Percentiles rank a stretch among this genome's conserved stretches.
Evolutionary conservation across 1,139 yeast genomes (phyloP).

Genomic region (Blastobotrys illinoisensis): DNA sequence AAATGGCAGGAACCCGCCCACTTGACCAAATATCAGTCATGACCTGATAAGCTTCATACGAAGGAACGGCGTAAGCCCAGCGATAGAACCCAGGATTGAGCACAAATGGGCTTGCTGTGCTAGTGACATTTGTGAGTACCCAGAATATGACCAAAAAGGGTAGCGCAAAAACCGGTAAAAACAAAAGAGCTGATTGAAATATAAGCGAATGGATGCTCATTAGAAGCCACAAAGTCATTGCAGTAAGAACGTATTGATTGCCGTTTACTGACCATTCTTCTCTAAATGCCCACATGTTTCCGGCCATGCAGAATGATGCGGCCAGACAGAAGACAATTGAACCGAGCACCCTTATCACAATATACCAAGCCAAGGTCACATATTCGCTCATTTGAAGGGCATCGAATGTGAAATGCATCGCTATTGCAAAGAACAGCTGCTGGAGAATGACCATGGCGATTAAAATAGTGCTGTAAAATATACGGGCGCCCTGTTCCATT

Average conservation of each 20-base stretch:
- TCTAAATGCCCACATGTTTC: conserved; percentile 18
- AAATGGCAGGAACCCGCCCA: conserved; percentile 48
- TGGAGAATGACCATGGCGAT: conserved; percentile 15
- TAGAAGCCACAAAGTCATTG: conserved; percentile 16
- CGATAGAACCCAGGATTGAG: conserved; percentile 15
- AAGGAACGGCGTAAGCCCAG: conserved; percentile 14
- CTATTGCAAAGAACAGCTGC: conserved; percentile 7
- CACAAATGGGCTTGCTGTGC: conserved; percentile 12
- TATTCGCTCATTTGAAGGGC: conserved; percentile 13
- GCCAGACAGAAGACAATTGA: conserved; percentile 4
- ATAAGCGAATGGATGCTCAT: conserved; percentile 8
- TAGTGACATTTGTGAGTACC: conserved; percentile 13
- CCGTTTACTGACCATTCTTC: conserved; percentile 17
- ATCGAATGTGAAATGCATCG: not conserved
- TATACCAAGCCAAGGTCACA: conserved; percentile 3
- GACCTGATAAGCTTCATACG: conserved; percentile 51
- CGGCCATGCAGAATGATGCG: conserved; percentile 10
- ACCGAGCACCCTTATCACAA: not conserved
- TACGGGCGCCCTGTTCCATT: conserved; percentile 13
- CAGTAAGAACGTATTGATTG: conserved; percentile 17
- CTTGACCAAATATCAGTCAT: conserved; percentile 50
- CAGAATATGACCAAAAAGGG: conserved; percentile 15
- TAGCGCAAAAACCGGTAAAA: conserved; percentile 11
- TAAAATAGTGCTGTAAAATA: conserved; percentile 14
- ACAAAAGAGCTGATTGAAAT: conserved; percentile 8